Evolutionary conservation across 768 basidiomycete genomes (phyloP).

Genomic region (Tricholoma bakamatsutake): DNA sequence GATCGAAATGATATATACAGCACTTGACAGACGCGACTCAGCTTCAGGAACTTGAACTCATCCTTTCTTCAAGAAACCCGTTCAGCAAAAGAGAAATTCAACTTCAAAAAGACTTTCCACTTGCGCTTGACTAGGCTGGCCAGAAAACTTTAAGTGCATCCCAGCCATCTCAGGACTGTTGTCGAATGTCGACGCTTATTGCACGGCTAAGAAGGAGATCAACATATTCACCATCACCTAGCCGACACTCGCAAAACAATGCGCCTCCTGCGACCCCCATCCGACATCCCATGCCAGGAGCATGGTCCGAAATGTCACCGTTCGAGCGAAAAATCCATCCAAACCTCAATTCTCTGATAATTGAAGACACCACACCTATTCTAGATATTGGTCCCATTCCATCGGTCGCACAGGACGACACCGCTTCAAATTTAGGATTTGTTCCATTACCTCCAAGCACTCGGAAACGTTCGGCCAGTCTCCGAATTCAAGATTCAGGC

Average conservation of each 20-base stretch:
- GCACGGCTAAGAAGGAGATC: slow-evolving; percentile 25
- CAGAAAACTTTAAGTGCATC: background rate
- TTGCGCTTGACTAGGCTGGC: background rate
- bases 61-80: background rate
- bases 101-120: background rate
- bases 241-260: slow-evolving; percentile 1
- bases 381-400: background rate
- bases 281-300: background rate
- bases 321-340: slow-evolving; percentile 32
- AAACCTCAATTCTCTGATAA: slow-evolving; percentile 25
- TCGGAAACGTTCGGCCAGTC: slow-evolving; percentile 5
- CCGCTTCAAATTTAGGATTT: background rate
- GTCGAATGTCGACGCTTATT: slow-evolving; percentile 22
- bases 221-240: slow-evolving; percentile 16
- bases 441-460: slow-evolving; percentile 10
- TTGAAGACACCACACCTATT: slow-evolving; percentile 15
- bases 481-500: slow-evolving; percentile 1
- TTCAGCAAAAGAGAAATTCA: too few species aligned
- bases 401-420: background rate
- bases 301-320: slow-evolving; percentile 1
- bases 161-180: background rate
- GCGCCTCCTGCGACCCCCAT: slow-evolving; percentile 1
- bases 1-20: too few species aligned
- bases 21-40: background rate
- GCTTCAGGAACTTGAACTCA: background rate